Evolutionary conservation across 768 basidiomycete species (phyloP).

Genomic region (Grammothele lineata): DNA sequence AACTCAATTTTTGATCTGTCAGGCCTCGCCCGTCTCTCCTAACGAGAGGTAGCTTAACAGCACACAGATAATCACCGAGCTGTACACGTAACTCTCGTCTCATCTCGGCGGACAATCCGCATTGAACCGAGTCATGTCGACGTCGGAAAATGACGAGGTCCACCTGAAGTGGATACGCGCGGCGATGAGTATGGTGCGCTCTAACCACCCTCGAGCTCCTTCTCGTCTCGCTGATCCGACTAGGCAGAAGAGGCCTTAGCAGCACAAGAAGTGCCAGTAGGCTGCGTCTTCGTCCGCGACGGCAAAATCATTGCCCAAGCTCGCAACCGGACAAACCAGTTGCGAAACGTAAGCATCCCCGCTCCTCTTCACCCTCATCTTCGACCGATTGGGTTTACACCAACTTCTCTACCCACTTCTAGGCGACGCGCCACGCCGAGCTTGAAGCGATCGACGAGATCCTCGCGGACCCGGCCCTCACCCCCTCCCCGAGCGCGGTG

Average conservation of each 20-base stretch:
- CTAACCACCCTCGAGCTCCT: no score
- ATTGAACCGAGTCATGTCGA: no score
- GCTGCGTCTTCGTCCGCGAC: constrained; percentile 89
- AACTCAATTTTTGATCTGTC: no score
- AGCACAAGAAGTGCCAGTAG: constrained; percentile 90
- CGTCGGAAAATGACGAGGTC: constrained; percentile 6
- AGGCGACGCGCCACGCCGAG: constrained; percentile 98
- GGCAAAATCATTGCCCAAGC: constrained; percentile 77
- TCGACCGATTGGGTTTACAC: constrained; percentile 2
- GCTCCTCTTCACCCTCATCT: no score
- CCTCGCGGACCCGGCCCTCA: constrained; percentile 56
- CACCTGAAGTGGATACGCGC: constrained; percentile 75
- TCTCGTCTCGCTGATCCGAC: background rate
- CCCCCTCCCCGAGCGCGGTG: constrained; percentile 37
- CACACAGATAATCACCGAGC: no score
- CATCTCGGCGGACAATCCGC: no score
- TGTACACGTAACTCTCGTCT: no score
- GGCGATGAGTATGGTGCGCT: constrained; percentile 78
- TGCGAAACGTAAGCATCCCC: constrained; percentile 66
- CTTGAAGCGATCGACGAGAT: constrained; percentile 94
- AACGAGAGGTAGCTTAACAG: no score
- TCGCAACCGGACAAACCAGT: constrained; percentile 91
- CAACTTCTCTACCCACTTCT: background rate
- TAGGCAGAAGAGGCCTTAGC: constrained; percentile 85
- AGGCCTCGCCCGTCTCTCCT: no score